Evolutionary conservation across 331 rosid species (phyloP), one percentile per base, ranked within the genome.

Genomic region (Spiraea crenata): DNA sequence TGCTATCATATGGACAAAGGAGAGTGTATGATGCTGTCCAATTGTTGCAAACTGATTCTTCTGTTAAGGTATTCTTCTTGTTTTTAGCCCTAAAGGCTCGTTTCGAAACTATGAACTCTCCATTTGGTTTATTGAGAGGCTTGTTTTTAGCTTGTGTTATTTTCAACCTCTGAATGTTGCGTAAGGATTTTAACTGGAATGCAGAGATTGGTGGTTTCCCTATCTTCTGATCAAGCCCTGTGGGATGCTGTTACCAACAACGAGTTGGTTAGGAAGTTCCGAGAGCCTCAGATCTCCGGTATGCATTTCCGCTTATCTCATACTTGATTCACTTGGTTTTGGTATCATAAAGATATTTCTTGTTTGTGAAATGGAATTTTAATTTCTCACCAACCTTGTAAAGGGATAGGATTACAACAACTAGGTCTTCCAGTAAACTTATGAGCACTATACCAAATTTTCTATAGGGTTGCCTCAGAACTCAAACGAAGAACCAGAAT

Each of bases 141-240:
- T 35, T n/a, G n/a, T n/a, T 40, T 7, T 20, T 38, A 16, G 7
- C 7, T 15, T 49, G 34, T 5, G 3, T 3, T 41, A 20, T 16
- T 56, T 41, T 49, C 6, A 12, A 2, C 16, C 54, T 31, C 2
- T 6, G 47, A 11, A 47, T 57, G 7, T 70, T 17, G 16, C 57
- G 9, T 37, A 35, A 46, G 39, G 45, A 42, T 72, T 11, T 62
- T 58, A 60, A 55, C 46, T 76, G 74, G 65, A 44, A 60, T 79
- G 85, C 72, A 92, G 97, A 80, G 82, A 70, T n/a, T 92, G 75
- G 97, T 87, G 77, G 44, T 77, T 70, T 84, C 96, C 51, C 74
- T 92, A 6, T 85, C 92, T 39, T 79, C 88, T 67, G 97, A 92
- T 77, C 77, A 77, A 70, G 87, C 82, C 31, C 47, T 92, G 63